Conservation (phyloP, 2,329 filamentous ascomycete genomes). For the Chaetomium olivaceum region DNA sequence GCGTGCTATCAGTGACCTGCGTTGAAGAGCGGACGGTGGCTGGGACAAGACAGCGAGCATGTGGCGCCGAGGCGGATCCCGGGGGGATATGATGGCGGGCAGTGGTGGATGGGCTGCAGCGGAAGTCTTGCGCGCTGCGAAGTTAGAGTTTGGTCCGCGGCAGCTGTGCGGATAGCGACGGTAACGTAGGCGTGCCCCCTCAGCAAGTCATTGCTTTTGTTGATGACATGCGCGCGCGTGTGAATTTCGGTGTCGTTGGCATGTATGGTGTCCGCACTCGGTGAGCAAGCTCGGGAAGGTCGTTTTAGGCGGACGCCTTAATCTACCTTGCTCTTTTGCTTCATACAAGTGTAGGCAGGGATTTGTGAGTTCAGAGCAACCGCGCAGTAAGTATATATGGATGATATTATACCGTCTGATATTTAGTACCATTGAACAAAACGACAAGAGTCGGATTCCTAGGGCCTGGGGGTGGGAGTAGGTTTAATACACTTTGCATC, state of each 20-base stretch:
- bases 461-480: conserved; percentile 40
- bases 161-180: conserved; percentile 22
- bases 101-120: conserved; percentile 28
- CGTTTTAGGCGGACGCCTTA: conserved; percentile 11
- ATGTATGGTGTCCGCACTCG: conserved; percentile 9
- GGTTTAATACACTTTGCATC: conserved; percentile 44
- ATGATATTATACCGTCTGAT: conserved; percentile 52
- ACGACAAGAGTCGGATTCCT: conserved; percentile 34
- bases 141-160: conserved; percentile 23
- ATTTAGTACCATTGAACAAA: conserved; percentile 42
- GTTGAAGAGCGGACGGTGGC: conserved; percentile 36
- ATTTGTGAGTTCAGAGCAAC: conserved; percentile 18
- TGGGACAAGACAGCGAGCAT: conserved; percentile 41
- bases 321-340: conserved; percentile 9
- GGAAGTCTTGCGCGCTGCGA: conserved; percentile 10
- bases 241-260: conserved; percentile 10
- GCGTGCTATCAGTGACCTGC: conserved; percentile 32
- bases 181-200: conserved; percentile 24
- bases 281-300: conserved; percentile 12
- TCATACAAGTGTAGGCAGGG: conserved; percentile 17
- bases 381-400: conserved; percentile 40
- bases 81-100: conserved; percentile 26
- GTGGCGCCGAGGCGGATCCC: conserved; percentile 33
- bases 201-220: conserved; percentile 28
- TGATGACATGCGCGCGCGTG: conserved; percentile 15